phyloP scores from a whole-genome alignment of 768 basidiomycete species.

The Rhizopogon vinicolor region DNA sequence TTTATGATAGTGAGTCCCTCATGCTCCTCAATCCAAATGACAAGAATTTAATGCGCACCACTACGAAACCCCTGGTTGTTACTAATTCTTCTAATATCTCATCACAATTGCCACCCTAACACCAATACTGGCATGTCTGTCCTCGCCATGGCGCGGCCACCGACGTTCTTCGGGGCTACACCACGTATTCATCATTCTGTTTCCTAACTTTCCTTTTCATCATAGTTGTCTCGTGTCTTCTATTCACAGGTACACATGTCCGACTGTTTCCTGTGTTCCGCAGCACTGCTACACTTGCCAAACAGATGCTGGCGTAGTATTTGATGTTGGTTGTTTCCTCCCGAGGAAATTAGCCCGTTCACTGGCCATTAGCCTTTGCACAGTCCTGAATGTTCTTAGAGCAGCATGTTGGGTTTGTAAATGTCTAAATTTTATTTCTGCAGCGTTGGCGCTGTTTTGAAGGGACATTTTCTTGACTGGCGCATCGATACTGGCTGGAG shows the following conservation, averaged over 20 bases:
- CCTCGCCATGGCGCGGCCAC: too few species aligned
- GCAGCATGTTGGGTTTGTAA: conserved; percentile 79
- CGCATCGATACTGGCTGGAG: conserved; percentile 93
- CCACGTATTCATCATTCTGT: too few species aligned
- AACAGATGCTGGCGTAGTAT: conserved; percentile 80
- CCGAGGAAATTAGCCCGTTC: conserved; percentile 93
- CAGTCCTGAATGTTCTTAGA: conserved; percentile 89
- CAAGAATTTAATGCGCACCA: too few species aligned
- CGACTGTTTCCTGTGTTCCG: neutral
- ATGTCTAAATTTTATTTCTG: neutral
- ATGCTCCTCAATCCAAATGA: too few species aligned
- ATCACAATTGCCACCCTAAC: too few species aligned
- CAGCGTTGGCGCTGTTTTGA: conserved; percentile 1
- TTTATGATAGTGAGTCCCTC: too few species aligned
- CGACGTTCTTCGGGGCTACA: too few species aligned
- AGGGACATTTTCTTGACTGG: conserved; percentile 99
- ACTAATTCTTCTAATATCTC: too few species aligned
- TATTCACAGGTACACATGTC: conserved; percentile 73
- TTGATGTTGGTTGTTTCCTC: conserved; percentile 87
- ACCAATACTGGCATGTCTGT: too few species aligned
- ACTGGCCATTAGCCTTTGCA: conserved; percentile 87
- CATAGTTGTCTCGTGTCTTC: conserved; percentile 76
- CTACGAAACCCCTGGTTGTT: too few species aligned
- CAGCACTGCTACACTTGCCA: conserved; percentile 1
- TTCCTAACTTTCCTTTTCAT: conserved; percentile 20